Conservation (phyloP, 352 stramenopile species). For the Elongisporangium anandrum region DNA sequence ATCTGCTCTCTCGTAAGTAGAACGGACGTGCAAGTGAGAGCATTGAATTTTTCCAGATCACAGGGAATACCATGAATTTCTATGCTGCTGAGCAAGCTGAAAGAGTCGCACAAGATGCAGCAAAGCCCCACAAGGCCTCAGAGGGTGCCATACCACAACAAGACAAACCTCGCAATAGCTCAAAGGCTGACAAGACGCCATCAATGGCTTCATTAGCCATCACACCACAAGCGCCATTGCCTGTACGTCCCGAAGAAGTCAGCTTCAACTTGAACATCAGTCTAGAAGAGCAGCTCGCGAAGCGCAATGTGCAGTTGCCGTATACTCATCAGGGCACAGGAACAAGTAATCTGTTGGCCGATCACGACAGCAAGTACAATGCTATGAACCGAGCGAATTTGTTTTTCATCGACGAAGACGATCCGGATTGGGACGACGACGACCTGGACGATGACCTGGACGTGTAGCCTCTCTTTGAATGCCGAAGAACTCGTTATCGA, state of each 20-base stretch:
- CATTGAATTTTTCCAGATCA: conserved; percentile 57
- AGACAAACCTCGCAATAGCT: neutral
- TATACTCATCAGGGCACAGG: conserved; percentile 56
- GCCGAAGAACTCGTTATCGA: neutral
- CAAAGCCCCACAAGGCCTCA: neutral
- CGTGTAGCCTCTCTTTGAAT: conserved; percentile 15
- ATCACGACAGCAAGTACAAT: conserved; percentile 12
- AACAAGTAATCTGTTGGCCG: neutral
- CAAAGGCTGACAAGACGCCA: neutral
- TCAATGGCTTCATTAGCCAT: neutral
- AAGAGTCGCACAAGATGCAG: conserved; percentile 1
- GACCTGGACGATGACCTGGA: conserved; percentile 45
- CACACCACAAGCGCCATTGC: conserved; percentile 21
- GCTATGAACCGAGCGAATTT: conserved; percentile 7
- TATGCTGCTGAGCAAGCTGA: conserved; percentile 4
- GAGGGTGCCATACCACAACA: neutral
- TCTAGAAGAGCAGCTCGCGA: conserved; percentile 44
- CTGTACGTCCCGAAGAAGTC: conserved; percentile 49
- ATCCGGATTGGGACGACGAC: conserved; percentile 66
- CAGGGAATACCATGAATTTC: conserved; percentile 21
- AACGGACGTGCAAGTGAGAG: conserved; percentile 61
- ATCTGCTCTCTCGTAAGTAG: conserved; percentile 18
- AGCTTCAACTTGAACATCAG: conserved; percentile 75
- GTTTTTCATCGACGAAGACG: conserved; percentile 80
- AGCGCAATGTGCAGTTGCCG: conserved; percentile 58